Base-by-base conservation (phyloP, 257 asterid genomes). In the Ajuga chamaepitys region DNA sequence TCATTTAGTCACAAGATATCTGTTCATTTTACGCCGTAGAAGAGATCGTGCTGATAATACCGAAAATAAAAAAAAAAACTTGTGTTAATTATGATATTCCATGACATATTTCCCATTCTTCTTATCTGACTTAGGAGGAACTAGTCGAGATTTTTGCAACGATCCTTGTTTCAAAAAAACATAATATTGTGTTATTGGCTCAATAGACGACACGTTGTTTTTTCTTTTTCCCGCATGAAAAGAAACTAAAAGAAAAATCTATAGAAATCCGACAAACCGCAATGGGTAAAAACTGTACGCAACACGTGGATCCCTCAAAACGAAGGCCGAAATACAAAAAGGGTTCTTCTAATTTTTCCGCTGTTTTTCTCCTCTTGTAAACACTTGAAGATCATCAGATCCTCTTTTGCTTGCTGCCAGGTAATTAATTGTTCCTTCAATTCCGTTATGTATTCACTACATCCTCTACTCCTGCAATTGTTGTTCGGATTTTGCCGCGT, bases 281-380 rank as follows among this genome's bases (percentile, higher is more conserved):
- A 12, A 24, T 8, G 6, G 28, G 28, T 44, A 9, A 26, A 52
- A 62, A 66, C 60, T 57, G 56, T 30, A 26, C 47, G 42, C 65
- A 57, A 68, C 85, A 80, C 85, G 85, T 80, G 85, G 75, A 69
- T 68, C 52, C 64, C 65, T n/a, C 63, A 35, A 46, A 14, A 54
- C 70, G 24, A 28, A 32, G 56, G 42, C 74, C 62, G 60, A 69
- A 68, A 44, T 18, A 60, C 51, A 67, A 51, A 50, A 37, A 58
- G 70, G 68, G 70, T 55, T 63, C 71, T 40, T 64, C 71, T 40
- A 24, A 25, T 30, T 60, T 46, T 38, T 70, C 34, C 77, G 71
- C 74, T 52, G 16, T 35, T 74, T 68, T 41, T 63, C 62, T 25
- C 50, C 54, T 18, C 59, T 14, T 35, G 9, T n/a, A 28, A 42